Evolutionary conservation across 176 grass and related monocot genomes (phyloP), one percentile per base, ranked within the genome.

Genomic region (Bromus sterilis): DNA sequence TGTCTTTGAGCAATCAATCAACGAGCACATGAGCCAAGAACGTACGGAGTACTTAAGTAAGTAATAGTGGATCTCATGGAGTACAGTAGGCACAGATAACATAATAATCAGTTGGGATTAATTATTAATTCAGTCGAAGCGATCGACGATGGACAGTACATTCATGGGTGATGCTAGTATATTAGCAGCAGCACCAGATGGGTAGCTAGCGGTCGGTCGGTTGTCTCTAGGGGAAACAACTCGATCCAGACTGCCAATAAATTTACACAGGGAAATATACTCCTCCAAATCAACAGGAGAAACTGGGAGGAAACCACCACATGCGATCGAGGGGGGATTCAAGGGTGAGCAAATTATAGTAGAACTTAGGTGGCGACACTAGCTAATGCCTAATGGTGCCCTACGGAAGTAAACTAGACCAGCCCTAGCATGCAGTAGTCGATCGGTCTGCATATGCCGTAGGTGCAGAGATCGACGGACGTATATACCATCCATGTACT

Each of bases 221-320:
- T 98, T 95, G 92, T 91, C 89, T 84, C 71, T 64, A 56, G 58
- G 48, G 73, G 78, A 84, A 87, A 84, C 90, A 98, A 86, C 90
- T 93, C 90, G 86, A 88, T 81, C 88, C 92, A 48, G 21, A 84
- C 88, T 66, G 79, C 60, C 61, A 77, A 80, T 78, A 56, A 78
- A 83, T 87, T 80, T 87, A 87, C 80, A 70, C 72, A 42, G 12
- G 12, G 21, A 59, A 21, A 41, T 11, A 64, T n/a, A n/a, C n/a
- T n/a, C n/a, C n/a, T n/a, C n/a, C 64, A 24, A 2, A 68, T 13
- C 10, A 14, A 41, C 11, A 35, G 0, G 18, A 16, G 15, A 65
- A 35, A 4, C 61, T 21, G 20, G 2, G 49, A 53, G 18, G 59
- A 56, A 72, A 63, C 36, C 15, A 35, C 63, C 15, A 35, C 63